Evolutionary conservation across 192 early-diverging fungal genomes (phyloP), one percentile per base, ranked within the genome.

Genomic region (Backusella circina): DNA sequence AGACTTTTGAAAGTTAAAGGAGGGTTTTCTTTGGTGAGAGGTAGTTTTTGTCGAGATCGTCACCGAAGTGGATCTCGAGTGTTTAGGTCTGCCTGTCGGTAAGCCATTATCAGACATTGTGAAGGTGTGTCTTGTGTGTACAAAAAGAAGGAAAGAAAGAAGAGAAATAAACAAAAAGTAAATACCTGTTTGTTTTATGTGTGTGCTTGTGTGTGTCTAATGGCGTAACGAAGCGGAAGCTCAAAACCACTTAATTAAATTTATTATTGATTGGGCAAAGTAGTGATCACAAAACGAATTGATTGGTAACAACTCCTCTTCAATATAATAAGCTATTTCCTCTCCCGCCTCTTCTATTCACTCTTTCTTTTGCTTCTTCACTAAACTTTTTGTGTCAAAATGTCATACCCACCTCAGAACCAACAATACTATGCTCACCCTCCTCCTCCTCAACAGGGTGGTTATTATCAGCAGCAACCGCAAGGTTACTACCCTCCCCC

Each of bases 31-130:
- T 21, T 79, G 78, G 33, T 79, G 78, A 31, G 78, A 75, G 4
- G 37, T 35, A 2, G 54, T 70, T 30, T 69, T 74, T 51, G 47
- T 57, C 3, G 67, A 65, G 36, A 73, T 79, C 4, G 73, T 64
- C 15, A 76, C 66, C 12, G 78, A 79, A 9, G 78, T 71, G 13
- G 78, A 79, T 31, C 78, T 51, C 65, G 78, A 78, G 33, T 78
- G 65, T 51, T 78, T 36, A 38, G 70, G 39, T 73, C 65, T 70
- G 15, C 26, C 69, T 28, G 39, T 47, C 10, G 69, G 69, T 41
- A 70, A 47, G 16, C 41, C 28, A 70, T 37, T 30, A 12, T 70
- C 69, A 70, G 69, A 70, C 69, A 70, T 70, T 18, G 4, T 67
- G 21, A 69, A 21, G 26, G 15, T 39, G 39, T 69, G 18, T 47